Base-by-base conservation (phyloP, 208 protist genomes). In the Strigomonas culicis region DNA sequence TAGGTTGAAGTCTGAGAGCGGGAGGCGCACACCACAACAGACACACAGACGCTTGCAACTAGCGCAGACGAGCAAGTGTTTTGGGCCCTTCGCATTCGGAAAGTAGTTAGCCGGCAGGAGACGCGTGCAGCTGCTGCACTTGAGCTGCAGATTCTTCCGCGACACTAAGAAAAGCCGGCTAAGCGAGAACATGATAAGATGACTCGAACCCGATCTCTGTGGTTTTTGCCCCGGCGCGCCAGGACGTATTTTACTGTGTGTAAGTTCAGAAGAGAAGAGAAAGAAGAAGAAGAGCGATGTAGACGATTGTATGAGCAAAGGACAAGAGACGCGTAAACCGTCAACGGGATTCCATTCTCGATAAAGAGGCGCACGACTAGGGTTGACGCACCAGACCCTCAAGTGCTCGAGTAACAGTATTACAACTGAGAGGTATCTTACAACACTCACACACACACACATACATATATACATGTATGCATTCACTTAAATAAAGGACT, bases 91-190 rank as follows among this genome's bases (percentile, higher is more conserved):
- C 2, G 67, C 56, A 52, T 84, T 80, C 0, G 63, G 66, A 64
- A 91, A 96, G 69, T 96, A 84, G 30, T 63, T 75, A 8, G 83
- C 74, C 1, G 87, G 83, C 1, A 96, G 72, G 27, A 96, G 71
- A 10, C 77, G 82, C 2, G 55, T 43, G 58, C 90, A 96, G 4
- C 63, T 47, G 28, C 59, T 79, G 66, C 90, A 96, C 36, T 73
- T 75, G 34, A 93, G 58, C 17, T 75, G 70, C 46, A 90, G 62
- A 43, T 89, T 69, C 60, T 79, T 84, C 81, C 91, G 93, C 3
- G 82, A 85, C n/a, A 74, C 82, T 22, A 6, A 51, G n/a, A 66
- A 50, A 4, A 70, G 39, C 31, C 50, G 41, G 19, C 39, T 70
- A 39, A 19, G 55, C 24, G 86, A 68, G 63, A 82, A 74, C 13